Percentiles rank a stretch among this genome's conserved stretches.
phyloP scores from a whole-genome alignment of 495 filamentous ascomycete genomes.

The Podospora sp. region DNA sequence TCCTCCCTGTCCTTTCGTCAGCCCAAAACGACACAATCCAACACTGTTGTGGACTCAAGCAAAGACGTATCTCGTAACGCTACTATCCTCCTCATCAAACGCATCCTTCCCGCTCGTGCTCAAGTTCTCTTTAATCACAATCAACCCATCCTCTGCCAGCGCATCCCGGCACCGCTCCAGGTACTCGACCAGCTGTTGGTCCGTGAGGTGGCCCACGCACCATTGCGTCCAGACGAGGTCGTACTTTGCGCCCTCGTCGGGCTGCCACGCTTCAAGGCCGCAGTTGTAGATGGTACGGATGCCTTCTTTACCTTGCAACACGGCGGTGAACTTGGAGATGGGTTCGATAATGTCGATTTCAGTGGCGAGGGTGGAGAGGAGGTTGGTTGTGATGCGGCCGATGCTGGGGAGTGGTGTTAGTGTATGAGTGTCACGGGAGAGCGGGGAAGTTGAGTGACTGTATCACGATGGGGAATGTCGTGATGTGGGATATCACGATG shows the following conservation, averaged over 20 bases:
- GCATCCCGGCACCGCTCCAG: constrained; percentile 61
- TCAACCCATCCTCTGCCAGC: constrained; percentile 50
- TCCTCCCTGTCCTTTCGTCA: constrained; percentile 55
- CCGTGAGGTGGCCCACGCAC: constrained; percentile 92
- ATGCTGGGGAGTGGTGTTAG: constrained; percentile 45
- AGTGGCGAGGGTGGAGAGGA: constrained; percentile 22
- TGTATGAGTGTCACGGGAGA: too few species aligned
- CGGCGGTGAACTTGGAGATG: constrained; percentile 58
- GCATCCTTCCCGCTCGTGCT: constrained; percentile 65
- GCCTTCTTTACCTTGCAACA: constrained; percentile 41
- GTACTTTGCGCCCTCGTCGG: constrained; percentile 49
- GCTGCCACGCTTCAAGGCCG: constrained; percentile 76
- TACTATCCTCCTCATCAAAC: constrained; percentile 77
- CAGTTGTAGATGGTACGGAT: constrained; percentile 67
- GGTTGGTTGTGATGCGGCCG: constrained; percentile 56
- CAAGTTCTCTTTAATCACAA: constrained; percentile 89
- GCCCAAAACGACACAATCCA: neutral
- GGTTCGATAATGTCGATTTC: constrained; percentile 55
- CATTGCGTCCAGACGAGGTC: constrained; percentile 79
- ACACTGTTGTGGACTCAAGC: neutral
- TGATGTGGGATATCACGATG: too few species aligned
- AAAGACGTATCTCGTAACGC: constrained; percentile 65
- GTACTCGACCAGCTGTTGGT: constrained; percentile 70
- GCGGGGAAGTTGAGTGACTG: too few species aligned
- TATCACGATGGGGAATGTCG: too few species aligned